Conservation (phyloP, 108 stramenopile genomes). For the Fragilaria radians region DNA sequence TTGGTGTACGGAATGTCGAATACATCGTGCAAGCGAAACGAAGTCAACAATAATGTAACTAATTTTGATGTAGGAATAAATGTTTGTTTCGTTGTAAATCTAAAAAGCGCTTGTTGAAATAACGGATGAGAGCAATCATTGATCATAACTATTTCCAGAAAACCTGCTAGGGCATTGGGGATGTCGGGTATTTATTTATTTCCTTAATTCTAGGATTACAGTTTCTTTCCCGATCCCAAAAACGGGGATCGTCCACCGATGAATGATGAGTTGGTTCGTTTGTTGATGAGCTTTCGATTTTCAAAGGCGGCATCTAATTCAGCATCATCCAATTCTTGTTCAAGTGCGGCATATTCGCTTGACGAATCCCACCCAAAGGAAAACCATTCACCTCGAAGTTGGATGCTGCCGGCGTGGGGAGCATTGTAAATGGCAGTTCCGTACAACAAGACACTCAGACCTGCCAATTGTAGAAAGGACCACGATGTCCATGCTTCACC, state of each 20-base stretch:
- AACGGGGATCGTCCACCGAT: constrained; percentile 38
- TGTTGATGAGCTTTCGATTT: constrained; percentile 25
- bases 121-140: too few species aligned
- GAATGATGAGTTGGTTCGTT: constrained; percentile 45
- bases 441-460: constrained; percentile 87
- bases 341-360: constrained; percentile 55
- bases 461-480: constrained; percentile 79
- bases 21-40: too few species aligned
- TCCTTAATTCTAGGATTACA: too few species aligned
- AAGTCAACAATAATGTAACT: too few species aligned
- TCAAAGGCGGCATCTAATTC: constrained; percentile 50
- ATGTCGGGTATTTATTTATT: too few species aligned
- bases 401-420: constrained; percentile 76
- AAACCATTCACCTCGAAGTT: constrained; percentile 68
- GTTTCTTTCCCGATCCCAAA: constrained; percentile 8
- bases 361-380: constrained; percentile 51
- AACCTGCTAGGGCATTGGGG: too few species aligned
- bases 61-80: too few species aligned
- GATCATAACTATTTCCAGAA: constrained; percentile 63
- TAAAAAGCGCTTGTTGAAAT: too few species aligned
- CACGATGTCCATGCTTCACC: constrained; percentile 89
- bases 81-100: too few species aligned
- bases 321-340: constrained; percentile 36
- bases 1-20: constrained; percentile 49
- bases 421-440: constrained; percentile 97